Conservation (phyloP, 495 filamentous ascomycete genomes). For the Neurospora intermedia region DNA sequence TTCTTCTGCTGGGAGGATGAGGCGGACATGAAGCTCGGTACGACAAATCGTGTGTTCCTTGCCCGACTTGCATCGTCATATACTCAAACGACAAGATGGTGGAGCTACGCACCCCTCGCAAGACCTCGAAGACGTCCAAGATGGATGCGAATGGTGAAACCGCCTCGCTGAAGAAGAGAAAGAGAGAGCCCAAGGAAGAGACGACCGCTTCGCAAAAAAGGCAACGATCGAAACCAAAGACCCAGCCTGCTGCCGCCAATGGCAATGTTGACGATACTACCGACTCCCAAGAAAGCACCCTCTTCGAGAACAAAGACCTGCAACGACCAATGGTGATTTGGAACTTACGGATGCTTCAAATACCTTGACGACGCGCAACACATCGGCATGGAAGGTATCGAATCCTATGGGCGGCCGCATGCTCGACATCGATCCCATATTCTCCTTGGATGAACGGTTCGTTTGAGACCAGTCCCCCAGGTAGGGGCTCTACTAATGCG, state of each 20-base stretch:
- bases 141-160: slow-evolving; percentile 20
- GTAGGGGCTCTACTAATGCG: slow-evolving; percentile 21
- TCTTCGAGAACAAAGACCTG: not conserved
- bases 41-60: not conserved
- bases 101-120: not conserved
- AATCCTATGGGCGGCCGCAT: slow-evolving; percentile 57
- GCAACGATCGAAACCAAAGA: slow-evolving; percentile 17
- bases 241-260: slow-evolving; percentile 2
- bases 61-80: slow-evolving; percentile 1
- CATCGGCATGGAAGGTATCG: slow-evolving; percentile 45
- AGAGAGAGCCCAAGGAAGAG: slow-evolving; percentile 24
- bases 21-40: not conserved
- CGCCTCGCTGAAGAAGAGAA: slow-evolving; percentile 25
- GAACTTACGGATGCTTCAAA: slow-evolving; percentile 7
- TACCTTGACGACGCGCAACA: not conserved
- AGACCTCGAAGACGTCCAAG: slow-evolving; percentile 2
- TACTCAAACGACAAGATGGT: not conserved
- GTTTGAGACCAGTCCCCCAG: slow-evolving; percentile 14
- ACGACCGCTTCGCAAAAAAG: slow-evolving; percentile 14
- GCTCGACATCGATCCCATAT: slow-evolving; percentile 63
- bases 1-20: slow-evolving; percentile 13
- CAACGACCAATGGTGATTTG: slow-evolving; percentile 4
- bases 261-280: slow-evolving; percentile 1
- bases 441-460: slow-evolving; percentile 74
- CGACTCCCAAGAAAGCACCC: not conserved